phyloP scores from a whole-genome alignment of 148 eudicot species.

The Nepenthes gracilis region DNA sequence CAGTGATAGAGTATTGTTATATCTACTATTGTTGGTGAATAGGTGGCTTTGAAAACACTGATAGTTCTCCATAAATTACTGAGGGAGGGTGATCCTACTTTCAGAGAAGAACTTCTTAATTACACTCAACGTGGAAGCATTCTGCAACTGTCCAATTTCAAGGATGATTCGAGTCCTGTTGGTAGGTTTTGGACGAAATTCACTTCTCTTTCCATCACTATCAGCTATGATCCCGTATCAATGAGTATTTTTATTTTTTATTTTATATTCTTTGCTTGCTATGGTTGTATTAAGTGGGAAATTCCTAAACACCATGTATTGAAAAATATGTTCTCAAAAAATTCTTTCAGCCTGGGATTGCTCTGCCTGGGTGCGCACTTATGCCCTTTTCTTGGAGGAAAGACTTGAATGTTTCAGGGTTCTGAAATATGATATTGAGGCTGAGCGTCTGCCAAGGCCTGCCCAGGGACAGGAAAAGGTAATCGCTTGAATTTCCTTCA shows the following conservation, averaged over 20 bases:
- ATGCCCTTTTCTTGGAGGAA: slow-evolving; percentile 91
- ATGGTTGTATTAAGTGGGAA: neutral
- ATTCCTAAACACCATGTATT: neutral
- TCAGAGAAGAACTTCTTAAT: slow-evolving; percentile 80
- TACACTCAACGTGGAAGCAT: slow-evolving; percentile 75
- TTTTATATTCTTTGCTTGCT: neutral
- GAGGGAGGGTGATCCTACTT: slow-evolving; percentile 97
- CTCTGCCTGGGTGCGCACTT: slow-evolving; percentile 94
- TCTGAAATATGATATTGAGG: slow-evolving; percentile 91
- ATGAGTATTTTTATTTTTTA: neutral
- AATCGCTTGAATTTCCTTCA: too few species aligned
- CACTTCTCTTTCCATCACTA: neutral
- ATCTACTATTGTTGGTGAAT: slow-evolving; percentile 11
- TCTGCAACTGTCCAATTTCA: slow-evolving; percentile 79
- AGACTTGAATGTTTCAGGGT: slow-evolving; percentile 89
- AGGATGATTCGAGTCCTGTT: slow-evolving; percentile 94
- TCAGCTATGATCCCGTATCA: neutral
- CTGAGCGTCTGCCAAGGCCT: slow-evolving; percentile 83
- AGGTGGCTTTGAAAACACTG: slow-evolving; percentile 93
- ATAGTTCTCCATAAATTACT: slow-evolving; percentile 78
- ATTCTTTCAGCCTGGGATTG: slow-evolving; percentile 81
- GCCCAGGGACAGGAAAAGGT: too few species aligned
- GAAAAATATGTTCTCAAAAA: neutral
- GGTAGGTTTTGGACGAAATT: slow-evolving; percentile 28
- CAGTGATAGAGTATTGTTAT: neutral